Evolutionary conservation across 306 rosid genomes (phyloP).

Genomic region (Ziziphus jujuba): DNA sequence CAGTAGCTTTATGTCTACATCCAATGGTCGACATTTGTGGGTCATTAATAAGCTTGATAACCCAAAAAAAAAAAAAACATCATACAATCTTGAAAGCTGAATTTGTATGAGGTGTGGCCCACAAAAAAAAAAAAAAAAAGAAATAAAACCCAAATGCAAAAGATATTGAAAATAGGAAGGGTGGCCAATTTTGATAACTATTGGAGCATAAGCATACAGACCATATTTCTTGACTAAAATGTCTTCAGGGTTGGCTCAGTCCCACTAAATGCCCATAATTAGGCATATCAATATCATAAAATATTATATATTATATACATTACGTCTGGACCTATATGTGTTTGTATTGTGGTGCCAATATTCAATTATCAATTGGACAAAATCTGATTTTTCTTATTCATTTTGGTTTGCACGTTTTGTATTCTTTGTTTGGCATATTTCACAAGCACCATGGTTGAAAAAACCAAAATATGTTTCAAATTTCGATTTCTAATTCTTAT

Average conservation of each 20-base stretch:
- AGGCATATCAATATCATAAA: too few species aligned
- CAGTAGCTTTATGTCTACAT: slow-evolving; percentile 32
- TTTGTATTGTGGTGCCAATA: background rate
- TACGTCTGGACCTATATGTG: too few species aligned
- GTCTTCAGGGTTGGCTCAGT: slow-evolving; percentile 17
- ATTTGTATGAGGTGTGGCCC: background rate
- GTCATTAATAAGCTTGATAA: slow-evolving; percentile 17
- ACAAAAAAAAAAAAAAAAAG: background rate
- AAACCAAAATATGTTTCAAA: background rate
- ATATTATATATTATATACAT: too few species aligned
- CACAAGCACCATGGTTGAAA: background rate
- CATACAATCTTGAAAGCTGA: slow-evolving; percentile 41
- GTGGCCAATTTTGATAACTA: slow-evolving; percentile 7
- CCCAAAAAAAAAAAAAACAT: too few species aligned
- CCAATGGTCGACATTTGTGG: slow-evolving; percentile 34
- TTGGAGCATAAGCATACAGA: slow-evolving; percentile 17
- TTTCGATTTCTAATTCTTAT: background rate
- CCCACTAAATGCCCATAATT: slow-evolving; percentile 12
- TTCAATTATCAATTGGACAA: background rate
- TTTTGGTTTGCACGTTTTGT: background rate
- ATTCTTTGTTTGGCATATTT: background rate
- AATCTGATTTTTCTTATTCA: background rate
- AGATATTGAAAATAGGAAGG: background rate
- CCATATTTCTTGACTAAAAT: slow-evolving; percentile 9
- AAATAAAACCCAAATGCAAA: background rate